These are phyloP conservation scores for Xylaria sp. DNA, from an alignment of 2,329 filamentous ascomycete genomes.

Conservation along the genomic window DNA sequence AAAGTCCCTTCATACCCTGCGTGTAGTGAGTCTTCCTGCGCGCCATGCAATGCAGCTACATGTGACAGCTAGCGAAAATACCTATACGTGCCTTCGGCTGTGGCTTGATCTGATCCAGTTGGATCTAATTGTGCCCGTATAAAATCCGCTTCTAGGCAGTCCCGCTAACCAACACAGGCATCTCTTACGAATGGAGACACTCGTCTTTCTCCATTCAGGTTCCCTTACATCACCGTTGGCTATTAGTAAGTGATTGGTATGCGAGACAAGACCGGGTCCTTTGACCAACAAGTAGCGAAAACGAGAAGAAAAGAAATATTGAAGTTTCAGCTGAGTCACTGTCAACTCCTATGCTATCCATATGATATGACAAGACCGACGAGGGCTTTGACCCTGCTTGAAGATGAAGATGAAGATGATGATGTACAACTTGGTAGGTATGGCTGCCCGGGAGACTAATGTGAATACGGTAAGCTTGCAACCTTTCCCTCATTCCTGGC, in stretches of 20 bases:
- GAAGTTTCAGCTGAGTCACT: constrained; percentile 24
- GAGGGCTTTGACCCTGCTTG: not conserved
- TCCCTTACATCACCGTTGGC: constrained; percentile 21
- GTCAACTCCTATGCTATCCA: constrained; percentile 11
- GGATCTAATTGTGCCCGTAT: constrained; percentile 16
- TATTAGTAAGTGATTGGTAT: constrained; percentile 32
- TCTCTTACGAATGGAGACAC: constrained; percentile 23
- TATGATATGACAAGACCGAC: constrained; percentile 7
- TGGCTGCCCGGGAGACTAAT: constrained; percentile 6
- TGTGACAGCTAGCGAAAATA: constrained; percentile 18
- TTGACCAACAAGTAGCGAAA: constrained; percentile 6
- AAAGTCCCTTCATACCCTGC: constrained; percentile 30
- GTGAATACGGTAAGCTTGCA: constrained; percentile 1
- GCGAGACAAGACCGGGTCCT: constrained; percentile 3
- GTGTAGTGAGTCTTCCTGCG: constrained; percentile 11
- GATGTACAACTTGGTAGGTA: not conserved
- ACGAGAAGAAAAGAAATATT: constrained; percentile 15
- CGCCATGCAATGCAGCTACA: constrained; percentile 28
- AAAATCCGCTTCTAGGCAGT: not conserved
- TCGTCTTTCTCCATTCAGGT: constrained; percentile 11
- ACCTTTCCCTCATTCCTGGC: constrained; percentile 28
- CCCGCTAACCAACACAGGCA: constrained; percentile 4
- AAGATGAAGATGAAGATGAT: not conserved
- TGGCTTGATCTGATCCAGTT: constrained; percentile 32
- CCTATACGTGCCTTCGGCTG: constrained; percentile 20